Percentiles rank a stretch among this genome's conserved stretches.
Evolutionary conservation across 1,284 basidiomycete genomes (phyloP).

Genomic region (Mycosarcoma maydis): DNA sequence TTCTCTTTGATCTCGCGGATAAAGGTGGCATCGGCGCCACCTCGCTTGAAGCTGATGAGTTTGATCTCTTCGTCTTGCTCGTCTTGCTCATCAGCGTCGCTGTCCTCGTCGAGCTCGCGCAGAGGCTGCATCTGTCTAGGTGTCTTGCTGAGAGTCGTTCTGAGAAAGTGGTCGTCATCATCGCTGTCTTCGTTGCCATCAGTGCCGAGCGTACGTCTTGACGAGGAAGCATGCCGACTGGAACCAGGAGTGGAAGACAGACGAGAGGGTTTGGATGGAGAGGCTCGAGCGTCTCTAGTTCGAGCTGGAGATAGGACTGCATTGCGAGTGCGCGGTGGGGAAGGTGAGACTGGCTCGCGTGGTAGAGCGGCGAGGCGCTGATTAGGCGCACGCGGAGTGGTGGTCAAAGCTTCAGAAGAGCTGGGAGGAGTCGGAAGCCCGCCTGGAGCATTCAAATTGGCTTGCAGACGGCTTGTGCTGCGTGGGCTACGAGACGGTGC

Average conservation of each 20-base stretch:
- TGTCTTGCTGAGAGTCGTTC: background rate
- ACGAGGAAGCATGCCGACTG: conserved; percentile 10
- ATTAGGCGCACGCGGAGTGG: conserved; percentile 23
- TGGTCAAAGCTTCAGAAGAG: conserved; percentile 30
- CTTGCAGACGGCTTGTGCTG: conserved; percentile 6
- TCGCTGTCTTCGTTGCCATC: conserved; percentile 4
- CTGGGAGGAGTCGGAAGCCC: conserved; percentile 40
- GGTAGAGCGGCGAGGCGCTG: conserved; percentile 17
- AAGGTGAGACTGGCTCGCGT: conserved; percentile 37
- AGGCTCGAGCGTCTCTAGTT: no score
- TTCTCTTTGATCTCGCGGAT: conserved; percentile 43
- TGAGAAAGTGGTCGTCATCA: conserved; percentile 18
- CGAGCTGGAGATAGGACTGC: conserved; percentile 16
- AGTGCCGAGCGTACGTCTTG: conserved; percentile 1
- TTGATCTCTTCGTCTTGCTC: conserved; percentile 35
- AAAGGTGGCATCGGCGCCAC: conserved; percentile 42
- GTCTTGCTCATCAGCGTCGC: conserved; percentile 15
- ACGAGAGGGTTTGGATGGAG: conserved; percentile 8
- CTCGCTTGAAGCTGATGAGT: conserved; percentile 32
- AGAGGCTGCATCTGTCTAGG: conserved; percentile 9
- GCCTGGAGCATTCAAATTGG: conserved; percentile 27
- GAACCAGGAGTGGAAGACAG: conserved; percentile 10
- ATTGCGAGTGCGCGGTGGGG: conserved; percentile 27
- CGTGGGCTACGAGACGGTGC: conserved; percentile 5
- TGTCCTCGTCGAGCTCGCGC: conserved; percentile 10